Conservation (phyloP, 2,329 filamentous ascomycete genomes). For the Spiromastix sp. region DNA sequence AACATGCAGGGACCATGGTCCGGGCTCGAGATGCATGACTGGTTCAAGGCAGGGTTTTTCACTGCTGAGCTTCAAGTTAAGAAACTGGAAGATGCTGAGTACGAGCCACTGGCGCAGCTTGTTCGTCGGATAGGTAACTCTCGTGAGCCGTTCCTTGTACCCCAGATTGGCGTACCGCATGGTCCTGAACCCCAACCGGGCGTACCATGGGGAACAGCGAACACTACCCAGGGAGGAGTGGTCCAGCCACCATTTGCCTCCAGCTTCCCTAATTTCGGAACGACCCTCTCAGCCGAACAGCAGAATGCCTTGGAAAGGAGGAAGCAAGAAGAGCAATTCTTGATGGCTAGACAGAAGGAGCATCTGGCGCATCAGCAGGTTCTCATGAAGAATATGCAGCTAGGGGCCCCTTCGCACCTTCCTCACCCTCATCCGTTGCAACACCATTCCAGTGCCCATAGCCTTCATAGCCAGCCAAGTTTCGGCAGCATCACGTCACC, state of each 20-base stretch:
- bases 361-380: constrained; percentile 81
- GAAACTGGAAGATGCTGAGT: constrained; percentile 86
- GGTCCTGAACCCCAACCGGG: constrained; percentile 50
- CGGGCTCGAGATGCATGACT: constrained; percentile 97
- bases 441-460: constrained; percentile 91
- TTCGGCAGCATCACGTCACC: constrained; percentile 93
- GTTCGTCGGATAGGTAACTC: constrained; percentile 96
- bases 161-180: constrained; percentile 90
- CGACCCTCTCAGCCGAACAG: constrained; percentile 91
- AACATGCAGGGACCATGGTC: constrained; percentile 91
- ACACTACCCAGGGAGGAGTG: constrained; percentile 44
- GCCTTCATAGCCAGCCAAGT: constrained; percentile 91
- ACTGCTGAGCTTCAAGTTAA: constrained; percentile 89
- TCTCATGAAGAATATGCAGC: constrained; percentile 60
- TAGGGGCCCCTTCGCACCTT: constrained; percentile 44
- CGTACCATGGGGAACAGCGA: constrained; percentile 40
- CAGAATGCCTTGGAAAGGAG: constrained; percentile 93
- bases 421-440: constrained; percentile 58
- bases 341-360: constrained; percentile 93
- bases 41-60: constrained; percentile 99
- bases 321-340: constrained; percentile 96
- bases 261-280: constrained; percentile 91
- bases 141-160: constrained; percentile 91
- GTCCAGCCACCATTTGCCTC: constrained; percentile 83
- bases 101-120: constrained; percentile 87